Evolutionary conservation across 2,329 filamentous ascomycete species (phyloP).

Genomic region (Diaporthe ampelina): DNA sequence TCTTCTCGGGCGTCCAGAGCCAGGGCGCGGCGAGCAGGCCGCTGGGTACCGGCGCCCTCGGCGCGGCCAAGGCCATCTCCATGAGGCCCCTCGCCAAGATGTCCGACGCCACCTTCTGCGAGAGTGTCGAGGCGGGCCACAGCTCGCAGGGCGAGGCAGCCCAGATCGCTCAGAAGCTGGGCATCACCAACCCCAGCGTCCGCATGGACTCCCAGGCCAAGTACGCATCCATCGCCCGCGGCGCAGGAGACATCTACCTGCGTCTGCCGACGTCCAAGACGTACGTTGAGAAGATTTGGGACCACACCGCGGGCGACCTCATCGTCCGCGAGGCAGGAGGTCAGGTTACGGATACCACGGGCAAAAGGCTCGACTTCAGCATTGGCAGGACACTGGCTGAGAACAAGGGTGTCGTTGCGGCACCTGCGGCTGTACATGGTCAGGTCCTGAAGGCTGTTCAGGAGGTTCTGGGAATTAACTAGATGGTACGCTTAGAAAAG

Average conservation of each 20-base stretch:
- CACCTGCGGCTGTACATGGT: constrained; percentile 80
- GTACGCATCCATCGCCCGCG: constrained; percentile 94
- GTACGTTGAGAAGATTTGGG: constrained; percentile 99
- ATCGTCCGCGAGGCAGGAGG: constrained; percentile 96
- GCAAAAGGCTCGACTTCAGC: constrained; percentile 88
- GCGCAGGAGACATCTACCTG: constrained; percentile 94
- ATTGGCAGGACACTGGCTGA: constrained; percentile 86
- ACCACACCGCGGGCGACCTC: constrained; percentile 94
- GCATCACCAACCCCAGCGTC: constrained; percentile 90
- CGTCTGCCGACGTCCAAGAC: constrained; percentile 83
- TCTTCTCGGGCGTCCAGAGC: constrained; percentile 87
- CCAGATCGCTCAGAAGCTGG: constrained; percentile 84
- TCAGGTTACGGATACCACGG: constrained; percentile 88
- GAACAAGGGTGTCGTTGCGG: constrained; percentile 96
- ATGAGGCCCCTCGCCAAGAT: constrained; percentile 86
- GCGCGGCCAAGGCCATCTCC: constrained; percentile 73
- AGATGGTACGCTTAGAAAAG: constrained; percentile 42
- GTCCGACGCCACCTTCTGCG: constrained; percentile 89
- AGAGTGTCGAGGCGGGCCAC: constrained; percentile 94
- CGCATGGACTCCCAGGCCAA: constrained; percentile 99
- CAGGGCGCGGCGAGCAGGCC: constrained; percentile 86
- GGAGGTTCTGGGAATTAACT: constrained; percentile 74
- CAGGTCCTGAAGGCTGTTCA: constrained; percentile 86
- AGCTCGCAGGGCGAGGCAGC: constrained; percentile 91
- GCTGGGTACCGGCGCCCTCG: constrained; percentile 70